phyloP scores from a whole-genome alignment of 1,284 basidiomycete genomes.

The Vanrija sp. region DNA sequence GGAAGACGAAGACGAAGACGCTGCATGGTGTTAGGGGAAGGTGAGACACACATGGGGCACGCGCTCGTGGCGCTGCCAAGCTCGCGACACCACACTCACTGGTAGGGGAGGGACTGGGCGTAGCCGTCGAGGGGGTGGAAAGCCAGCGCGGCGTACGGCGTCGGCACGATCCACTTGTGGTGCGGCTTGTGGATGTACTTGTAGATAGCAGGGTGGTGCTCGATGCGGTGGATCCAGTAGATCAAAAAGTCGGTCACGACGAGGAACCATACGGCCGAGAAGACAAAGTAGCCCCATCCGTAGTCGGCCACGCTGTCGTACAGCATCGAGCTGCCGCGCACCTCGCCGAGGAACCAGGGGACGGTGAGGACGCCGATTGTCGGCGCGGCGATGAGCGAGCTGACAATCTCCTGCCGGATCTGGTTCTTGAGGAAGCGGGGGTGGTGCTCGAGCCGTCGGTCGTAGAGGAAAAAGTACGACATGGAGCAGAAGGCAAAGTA shows the following conservation, averaged over 20 bases:
- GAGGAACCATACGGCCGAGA: conserved; percentile 61
- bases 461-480: conserved; percentile 86
- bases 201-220: conserved; percentile 84
- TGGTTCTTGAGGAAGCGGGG: conserved; percentile 86
- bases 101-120: conserved; percentile 89
- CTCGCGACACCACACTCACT: conserved; percentile 46
- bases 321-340: conserved; percentile 75
- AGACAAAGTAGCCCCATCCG: conserved; percentile 47
- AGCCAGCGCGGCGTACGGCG: conserved; percentile 92
- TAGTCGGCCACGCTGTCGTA: conserved; percentile 72
- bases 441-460: conserved; percentile 93
- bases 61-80: too few relatives aligned
- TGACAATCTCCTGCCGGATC: conserved; percentile 74
- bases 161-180: conserved; percentile 98
- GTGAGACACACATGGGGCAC: too few relatives aligned
- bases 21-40: conserved; percentile 16
- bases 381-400: conserved; percentile 74
- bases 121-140: conserved; percentile 98
- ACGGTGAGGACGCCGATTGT: conserved; percentile 75
- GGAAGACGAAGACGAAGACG: conserved; percentile 86
- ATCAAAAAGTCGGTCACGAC: conserved; percentile 87
- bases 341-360: conserved; percentile 91
- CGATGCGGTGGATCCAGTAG: conserved; percentile 90
- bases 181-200: conserved; percentile 93
- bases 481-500: conserved; percentile 83